Conservation (phyloP, 2,329 filamentous ascomycete species). For the Ophiostoma triangulosporum region DNA sequence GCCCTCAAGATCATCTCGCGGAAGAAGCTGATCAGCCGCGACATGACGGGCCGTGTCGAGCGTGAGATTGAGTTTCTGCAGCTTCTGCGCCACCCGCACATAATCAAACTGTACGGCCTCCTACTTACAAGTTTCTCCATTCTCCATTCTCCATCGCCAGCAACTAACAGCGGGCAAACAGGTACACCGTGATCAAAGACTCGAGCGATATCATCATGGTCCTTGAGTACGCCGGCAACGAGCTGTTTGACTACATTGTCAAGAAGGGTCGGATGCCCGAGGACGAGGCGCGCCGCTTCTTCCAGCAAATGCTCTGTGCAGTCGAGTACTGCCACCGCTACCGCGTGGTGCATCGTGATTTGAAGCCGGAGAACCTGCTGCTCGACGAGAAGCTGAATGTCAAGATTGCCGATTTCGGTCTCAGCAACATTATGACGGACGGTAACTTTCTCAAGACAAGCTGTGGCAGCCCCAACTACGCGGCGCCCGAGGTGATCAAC, state of each 20-base stretch:
- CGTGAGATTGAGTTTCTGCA: constrained; percentile 97
- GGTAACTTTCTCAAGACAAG: constrained; percentile 98
- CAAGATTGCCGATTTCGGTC: constrained; percentile 96
- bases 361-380: constrained; percentile 94
- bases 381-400: constrained; percentile 93
- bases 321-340: constrained; percentile 98
- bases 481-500: constrained; percentile 92
- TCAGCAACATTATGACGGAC: constrained; percentile 99
- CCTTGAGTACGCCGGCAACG: constrained; percentile 88
- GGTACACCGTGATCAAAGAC: constrained; percentile 94
- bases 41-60: constrained; percentile 96
- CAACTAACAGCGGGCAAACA: constrained; percentile 26
- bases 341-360: constrained; percentile 94
- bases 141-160: neutral
- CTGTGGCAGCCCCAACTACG: constrained; percentile 96
- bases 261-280: constrained; percentile 86
- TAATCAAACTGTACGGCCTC: constrained; percentile 85
- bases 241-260: constrained; percentile 97
- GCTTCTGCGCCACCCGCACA: constrained; percentile 87
- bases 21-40: constrained; percentile 88
- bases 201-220: constrained; percentile 97
- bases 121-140: neutral
- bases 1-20: constrained; percentile 95
- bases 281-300: constrained; percentile 87
- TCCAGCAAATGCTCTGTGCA: constrained; percentile 97